Conservation (phyloP, 208 protist species). For the Porcisia deanei region DNA sequence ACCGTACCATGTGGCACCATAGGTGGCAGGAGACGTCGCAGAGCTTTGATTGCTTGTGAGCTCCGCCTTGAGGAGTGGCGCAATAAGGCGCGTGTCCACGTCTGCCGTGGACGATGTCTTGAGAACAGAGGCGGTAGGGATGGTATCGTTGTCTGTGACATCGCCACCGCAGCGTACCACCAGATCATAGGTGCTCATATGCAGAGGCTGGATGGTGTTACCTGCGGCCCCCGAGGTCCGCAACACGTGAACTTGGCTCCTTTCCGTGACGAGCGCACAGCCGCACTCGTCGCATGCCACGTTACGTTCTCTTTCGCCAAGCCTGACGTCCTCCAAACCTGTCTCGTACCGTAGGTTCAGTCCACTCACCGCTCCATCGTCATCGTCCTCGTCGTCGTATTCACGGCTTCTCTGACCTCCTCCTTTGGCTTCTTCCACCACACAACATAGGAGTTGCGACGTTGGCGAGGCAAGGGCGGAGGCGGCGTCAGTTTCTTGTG, state of each 20-base stretch:
- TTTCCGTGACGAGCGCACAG: conserved; percentile 4
- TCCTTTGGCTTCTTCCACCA: conserved; percentile 2
- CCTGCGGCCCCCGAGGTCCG: background rate
- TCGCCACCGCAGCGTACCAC: background rate
- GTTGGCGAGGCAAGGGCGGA: background rate
- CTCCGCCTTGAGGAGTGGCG: conserved; percentile 13
- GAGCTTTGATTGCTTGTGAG: background rate
- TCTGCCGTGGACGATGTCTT: background rate
- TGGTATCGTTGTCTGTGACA: background rate
- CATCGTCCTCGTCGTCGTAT: background rate
- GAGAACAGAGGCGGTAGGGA: background rate
- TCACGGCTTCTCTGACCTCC: background rate
- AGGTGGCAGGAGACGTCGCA: background rate
- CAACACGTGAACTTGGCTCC: background rate
- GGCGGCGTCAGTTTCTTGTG: background rate
- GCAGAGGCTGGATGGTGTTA: background rate
- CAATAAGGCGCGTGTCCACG: conserved; percentile 7
- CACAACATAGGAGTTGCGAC: conserved; percentile 20
- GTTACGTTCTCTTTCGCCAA: background rate
- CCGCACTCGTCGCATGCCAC: conserved; percentile 1
- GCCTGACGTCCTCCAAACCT: background rate
- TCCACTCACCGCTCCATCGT: background rate
- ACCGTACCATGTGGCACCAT: conserved; percentile 37
- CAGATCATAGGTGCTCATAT: conserved; percentile 1
- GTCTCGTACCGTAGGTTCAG: conserved; percentile 1